Base-by-base conservation (phyloP, 495 filamentous ascomycete genomes). In the Parathielavia hyrcaniae region DNA sequence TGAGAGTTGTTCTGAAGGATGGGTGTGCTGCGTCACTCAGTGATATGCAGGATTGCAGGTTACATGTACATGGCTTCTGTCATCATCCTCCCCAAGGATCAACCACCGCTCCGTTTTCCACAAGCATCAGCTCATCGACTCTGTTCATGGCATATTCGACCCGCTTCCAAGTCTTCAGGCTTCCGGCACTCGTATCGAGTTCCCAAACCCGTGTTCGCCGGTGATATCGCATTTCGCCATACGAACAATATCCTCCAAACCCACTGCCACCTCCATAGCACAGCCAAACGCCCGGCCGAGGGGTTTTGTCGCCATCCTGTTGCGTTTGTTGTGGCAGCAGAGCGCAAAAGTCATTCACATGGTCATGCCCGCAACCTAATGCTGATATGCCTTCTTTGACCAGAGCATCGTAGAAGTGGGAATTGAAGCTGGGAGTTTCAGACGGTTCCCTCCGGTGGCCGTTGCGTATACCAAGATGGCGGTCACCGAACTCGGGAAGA, bases 241-340 rank as follows among this genome's bases (percentile, higher is more conserved):
- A 44, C 41, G 41, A 44, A 20, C 41, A 20, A 44, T 44, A 44
- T 44, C 41, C 41, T 19, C 41, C 41, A 8, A 44, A 44, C 41
- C 41, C 41, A 44, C 41, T 44, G 41, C 41, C 41, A 44, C 41
- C 41, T 20, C 41, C 41, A 44, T 44, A 44, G 17, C 41, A 44
- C 11, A 44, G 17, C 41, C 41, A 44, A 44, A 19, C 5, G 41
- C 41, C 41, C 5, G 7, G 41, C 41, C 11, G 41, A 44, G 41
- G 41, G n/a, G 41, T 44, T 20, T 44, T 44, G 41, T 44, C 41
- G 41, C 41, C n/a, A 44, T 20, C 41, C 41, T 44, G 41, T 19
- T 44, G 41, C n/a, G 17, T 44, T 44, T 44, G n/a, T 44, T 44
- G 41, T 44, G 41, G 41, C 41, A 44, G n/a, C 41, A 44, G 41